Conservation (phyloP, 768 basidiomycete genomes). For the Hortiboletus campestris region DNA sequence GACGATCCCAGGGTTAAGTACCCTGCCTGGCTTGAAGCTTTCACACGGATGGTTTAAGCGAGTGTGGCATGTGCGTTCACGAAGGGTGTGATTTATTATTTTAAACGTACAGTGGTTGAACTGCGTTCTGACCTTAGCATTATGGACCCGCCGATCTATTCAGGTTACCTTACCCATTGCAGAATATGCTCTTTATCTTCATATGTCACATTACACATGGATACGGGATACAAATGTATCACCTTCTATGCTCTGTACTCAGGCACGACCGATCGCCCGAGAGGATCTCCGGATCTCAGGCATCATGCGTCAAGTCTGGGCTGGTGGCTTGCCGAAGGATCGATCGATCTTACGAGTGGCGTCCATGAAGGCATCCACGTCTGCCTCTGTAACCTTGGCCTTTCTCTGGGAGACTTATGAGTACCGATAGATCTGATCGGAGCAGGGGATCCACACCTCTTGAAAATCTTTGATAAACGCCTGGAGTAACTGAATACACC, state of each 20-base stretch:
- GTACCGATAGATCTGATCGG: background rate
- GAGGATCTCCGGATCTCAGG: background rate
- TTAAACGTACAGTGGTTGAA: background rate
- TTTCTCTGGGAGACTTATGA: slow-evolving; percentile 53
- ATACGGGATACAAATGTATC: slow-evolving; percentile 4
- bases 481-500: slow-evolving; percentile 81
- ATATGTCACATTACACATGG: background rate
- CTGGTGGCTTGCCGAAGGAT: slow-evolving; percentile 39
- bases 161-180: slow-evolving; percentile 1
- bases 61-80: slow-evolving; percentile 33
- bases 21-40: slow-evolving; percentile 24
- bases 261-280: background rate
- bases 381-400: slow-evolving; percentile 76
- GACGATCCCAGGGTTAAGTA: slow-evolving; percentile 18
- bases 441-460: slow-evolving; percentile 44
- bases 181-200: background rate
- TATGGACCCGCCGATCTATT: background rate
- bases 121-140: slow-evolving; percentile 15
- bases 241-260: background rate
- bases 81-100: slow-evolving; percentile 19
- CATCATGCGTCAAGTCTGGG: background rate
- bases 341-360: slow-evolving; percentile 70
- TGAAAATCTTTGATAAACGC: slow-evolving; percentile 85
- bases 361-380: slow-evolving; percentile 79
- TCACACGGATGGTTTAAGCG: slow-evolving; percentile 32